A percentile compares a stretch with the other conserved stretches of the same genome.
Conservation (phyloP, 192 early-diverging fungal genomes). For the Backusella macrospora region DNA sequence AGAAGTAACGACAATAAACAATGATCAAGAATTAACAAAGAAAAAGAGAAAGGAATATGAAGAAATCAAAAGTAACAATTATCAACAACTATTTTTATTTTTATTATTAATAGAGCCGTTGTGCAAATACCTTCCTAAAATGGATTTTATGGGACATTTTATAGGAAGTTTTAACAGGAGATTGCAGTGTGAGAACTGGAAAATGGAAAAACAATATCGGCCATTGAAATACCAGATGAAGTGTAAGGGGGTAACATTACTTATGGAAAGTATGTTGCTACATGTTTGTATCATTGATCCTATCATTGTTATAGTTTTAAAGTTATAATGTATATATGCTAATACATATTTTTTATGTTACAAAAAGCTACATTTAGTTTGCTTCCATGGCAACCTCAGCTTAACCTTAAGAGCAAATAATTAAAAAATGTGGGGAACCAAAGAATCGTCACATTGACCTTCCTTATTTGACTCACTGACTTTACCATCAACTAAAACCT, state of each 20-base stretch:
- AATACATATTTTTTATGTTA: too few relatives aligned
- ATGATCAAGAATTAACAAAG: too few relatives aligned
- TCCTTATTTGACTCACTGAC: background rate
- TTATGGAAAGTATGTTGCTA: background rate
- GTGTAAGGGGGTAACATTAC: background rate
- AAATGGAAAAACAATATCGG: background rate
- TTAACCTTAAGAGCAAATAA: background rate
- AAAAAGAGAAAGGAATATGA: too few relatives aligned
- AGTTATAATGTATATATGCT: too few relatives aligned
- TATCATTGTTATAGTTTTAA: too few relatives aligned
- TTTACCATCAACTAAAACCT: background rate
- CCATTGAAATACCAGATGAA: constrained; percentile 8
- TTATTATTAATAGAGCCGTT: too few relatives aligned
- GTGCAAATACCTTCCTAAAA: constrained; percentile 7
- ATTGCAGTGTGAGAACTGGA: background rate
- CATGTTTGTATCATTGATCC: too few relatives aligned
- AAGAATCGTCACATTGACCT: background rate
- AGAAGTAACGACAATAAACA: too few relatives aligned
- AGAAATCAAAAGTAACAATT: too few relatives aligned
- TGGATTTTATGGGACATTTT: background rate
- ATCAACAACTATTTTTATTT: too few relatives aligned
- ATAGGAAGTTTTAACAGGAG: background rate
- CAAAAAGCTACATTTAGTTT: too few relatives aligned
- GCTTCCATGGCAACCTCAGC: too few relatives aligned
- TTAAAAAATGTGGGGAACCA: constrained; percentile 1